These are phyloP conservation scores for Metschnikowia bowlesiae DNA, from an alignment of 805 yeast genomes.

Conservation along the genomic window DNA sequence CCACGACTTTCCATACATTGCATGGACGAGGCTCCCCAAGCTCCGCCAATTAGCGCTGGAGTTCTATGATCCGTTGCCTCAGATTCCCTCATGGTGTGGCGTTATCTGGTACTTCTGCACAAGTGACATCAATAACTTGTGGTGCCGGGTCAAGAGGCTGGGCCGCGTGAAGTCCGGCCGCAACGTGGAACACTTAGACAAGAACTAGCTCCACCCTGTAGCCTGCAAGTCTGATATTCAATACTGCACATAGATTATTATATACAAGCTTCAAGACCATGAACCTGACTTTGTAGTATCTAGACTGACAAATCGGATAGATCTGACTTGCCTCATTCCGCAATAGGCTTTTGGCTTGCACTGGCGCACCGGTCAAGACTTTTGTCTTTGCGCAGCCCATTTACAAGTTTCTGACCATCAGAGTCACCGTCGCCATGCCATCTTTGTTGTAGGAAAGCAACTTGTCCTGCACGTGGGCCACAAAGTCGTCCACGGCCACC, in stretches of 20 bases:
- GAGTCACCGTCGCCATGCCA: conserved; percentile 61
- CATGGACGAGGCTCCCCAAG: conserved; percentile 77
- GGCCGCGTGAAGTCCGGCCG: conserved; percentile 35
- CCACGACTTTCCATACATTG: conserved; percentile 91
- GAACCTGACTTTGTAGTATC: no score
- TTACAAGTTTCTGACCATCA: conserved; percentile 55
- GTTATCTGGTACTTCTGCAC: conserved; percentile 69
- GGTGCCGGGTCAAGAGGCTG: conserved; percentile 75
- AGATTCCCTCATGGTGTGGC: conserved; percentile 72
- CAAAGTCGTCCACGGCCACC: conserved; percentile 57
- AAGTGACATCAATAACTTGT: conserved; percentile 63
- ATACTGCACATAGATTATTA: neutral
- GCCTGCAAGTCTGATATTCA: neutral
- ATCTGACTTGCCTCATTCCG: no score
- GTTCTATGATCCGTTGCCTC: conserved; percentile 77
- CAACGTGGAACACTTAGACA: conserved; percentile 20
- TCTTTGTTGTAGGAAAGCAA: conserved; percentile 38
- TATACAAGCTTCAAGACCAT: neutral
- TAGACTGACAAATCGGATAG: no score
- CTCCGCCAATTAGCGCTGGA: conserved; percentile 68
- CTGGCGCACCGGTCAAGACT: no score
- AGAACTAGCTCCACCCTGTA: conserved; percentile 6
- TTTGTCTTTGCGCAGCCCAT: neutral
- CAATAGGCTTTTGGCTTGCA: no score
- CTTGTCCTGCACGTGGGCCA: conserved; percentile 40